These are phyloP conservation scores for Saturnispora galanensis DNA, from an alignment of 805 yeast genomes.

Conservation along the genomic window DNA sequence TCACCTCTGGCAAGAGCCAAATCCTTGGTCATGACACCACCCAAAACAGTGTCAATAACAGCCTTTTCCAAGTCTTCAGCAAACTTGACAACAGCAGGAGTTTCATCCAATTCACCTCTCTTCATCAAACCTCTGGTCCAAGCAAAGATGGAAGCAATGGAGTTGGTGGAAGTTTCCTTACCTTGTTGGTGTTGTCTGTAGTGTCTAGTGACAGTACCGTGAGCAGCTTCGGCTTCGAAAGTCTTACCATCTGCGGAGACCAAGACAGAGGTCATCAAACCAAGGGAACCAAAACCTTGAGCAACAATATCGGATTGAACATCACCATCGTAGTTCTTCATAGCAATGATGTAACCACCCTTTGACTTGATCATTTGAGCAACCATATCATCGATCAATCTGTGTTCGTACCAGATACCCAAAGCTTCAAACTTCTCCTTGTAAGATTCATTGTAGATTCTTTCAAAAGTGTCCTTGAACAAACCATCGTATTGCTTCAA, in stretches of 20 bases:
- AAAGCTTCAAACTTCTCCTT: constrained; percentile 58
- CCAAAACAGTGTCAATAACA: constrained; percentile 76
- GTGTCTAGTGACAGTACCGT: constrained; percentile 97
- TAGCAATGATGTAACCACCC: constrained; percentile 92
- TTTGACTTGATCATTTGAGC: constrained; percentile 96
- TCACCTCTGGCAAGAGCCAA: constrained; percentile 83
- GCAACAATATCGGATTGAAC: constrained; percentile 96
- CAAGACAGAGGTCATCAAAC: constrained; percentile 94
- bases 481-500: constrained; percentile 90
- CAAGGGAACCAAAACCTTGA: constrained; percentile 95
- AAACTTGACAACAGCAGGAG: constrained; percentile 77
- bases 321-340: constrained; percentile 98
- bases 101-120: constrained; percentile 81
- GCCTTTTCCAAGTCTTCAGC: constrained; percentile 75
- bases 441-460: constrained; percentile 61
- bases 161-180: constrained; percentile 93
- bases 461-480: constrained; percentile 89
- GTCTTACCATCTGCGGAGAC: constrained; percentile 95
- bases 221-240: constrained; percentile 97
- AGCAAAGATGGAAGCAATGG: constrained; percentile 94
- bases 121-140: constrained; percentile 93
- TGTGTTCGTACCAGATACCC: constrained; percentile 95
- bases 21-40: constrained; percentile 92
- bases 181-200: constrained; percentile 94
- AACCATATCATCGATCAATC: constrained; percentile 96